Percentiles rank a stretch among this genome's conserved stretches.
These are phyloP conservation scores for Terana coerulea DNA, from an alignment of 768 basidiomycete species.

Conservation along the genomic window DNA sequence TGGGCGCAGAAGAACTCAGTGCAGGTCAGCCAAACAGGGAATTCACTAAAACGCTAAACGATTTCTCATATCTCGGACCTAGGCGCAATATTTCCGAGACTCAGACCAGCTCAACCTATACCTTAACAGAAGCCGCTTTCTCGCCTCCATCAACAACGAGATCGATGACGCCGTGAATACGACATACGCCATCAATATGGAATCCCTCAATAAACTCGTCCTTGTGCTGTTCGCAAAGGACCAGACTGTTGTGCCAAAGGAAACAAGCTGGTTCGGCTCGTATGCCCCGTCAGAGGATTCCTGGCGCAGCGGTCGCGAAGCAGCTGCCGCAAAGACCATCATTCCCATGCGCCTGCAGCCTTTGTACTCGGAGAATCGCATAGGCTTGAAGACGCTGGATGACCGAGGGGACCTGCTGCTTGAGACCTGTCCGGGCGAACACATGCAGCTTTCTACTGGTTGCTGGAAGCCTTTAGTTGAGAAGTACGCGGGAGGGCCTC, in stretches of 20 bases:
- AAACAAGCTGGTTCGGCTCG: conserved; percentile 84
- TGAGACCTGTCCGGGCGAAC: conserved; percentile 63
- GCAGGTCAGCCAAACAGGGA: conserved; percentile 64
- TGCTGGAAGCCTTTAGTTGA: conserved; percentile 32
- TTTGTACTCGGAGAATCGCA: conserved; percentile 77
- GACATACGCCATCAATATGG: conserved; percentile 59
- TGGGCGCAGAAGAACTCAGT: conserved; percentile 79
- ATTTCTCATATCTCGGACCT: neutral
- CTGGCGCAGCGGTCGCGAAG: no score
- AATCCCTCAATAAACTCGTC: conserved; percentile 60
- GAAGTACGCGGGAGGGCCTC: conserved; percentile 23
- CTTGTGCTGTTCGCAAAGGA: conserved; percentile 74
- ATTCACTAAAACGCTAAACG: neutral
- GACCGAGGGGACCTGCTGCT: conserved; percentile 57
- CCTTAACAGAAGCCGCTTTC: conserved; percentile 57
- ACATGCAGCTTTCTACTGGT: conserved; percentile 59
- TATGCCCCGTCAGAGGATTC: conserved; percentile 44
- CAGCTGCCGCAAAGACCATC: conserved; percentile 32
- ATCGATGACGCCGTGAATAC: conserved; percentile 45
- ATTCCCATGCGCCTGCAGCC: conserved; percentile 72
- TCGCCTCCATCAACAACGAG: conserved; percentile 81
- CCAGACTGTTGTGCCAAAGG: conserved; percentile 77
- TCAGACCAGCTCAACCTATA: conserved; percentile 56
- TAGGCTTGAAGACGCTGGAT: conserved; percentile 71
- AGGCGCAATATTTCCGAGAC: conserved; percentile 90